These are phyloP conservation scores for Arctium minus DNA, from an alignment of 129 eudicot genomes.

Conservation along the genomic window DNA sequence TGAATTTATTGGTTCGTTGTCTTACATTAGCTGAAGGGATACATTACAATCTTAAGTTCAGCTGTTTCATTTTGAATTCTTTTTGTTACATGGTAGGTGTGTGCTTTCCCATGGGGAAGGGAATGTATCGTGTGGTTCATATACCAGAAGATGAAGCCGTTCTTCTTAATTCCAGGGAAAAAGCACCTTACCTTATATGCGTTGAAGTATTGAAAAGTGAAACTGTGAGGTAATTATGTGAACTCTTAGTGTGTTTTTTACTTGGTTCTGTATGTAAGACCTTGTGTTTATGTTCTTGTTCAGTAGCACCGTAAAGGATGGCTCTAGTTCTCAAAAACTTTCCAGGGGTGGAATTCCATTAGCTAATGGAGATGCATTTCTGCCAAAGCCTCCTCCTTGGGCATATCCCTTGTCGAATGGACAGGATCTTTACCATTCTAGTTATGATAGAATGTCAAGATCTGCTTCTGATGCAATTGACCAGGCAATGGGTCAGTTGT, in stretches of 20 bases:
- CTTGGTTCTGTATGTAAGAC: constrained; percentile 6
- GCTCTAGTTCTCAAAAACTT: constrained; percentile 63
- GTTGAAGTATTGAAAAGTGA: constrained; percentile 92
- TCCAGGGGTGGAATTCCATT: constrained; percentile 93
- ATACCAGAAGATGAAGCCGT: constrained; percentile 99
- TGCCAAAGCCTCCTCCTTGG: constrained; percentile 99
- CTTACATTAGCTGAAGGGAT: constrained; percentile 1
- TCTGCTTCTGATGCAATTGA: constrained; percentile 97
- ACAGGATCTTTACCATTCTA: constrained; percentile 62
- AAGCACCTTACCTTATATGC: constrained; percentile 93
- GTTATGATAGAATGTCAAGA: constrained; percentile 87
- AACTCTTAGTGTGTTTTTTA: neutral
- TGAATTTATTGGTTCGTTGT: constrained; percentile 12
- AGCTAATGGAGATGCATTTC: constrained; percentile 92
- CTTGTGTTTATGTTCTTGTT: constrained; percentile 1
- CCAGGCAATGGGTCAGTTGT: constrained; percentile 88
- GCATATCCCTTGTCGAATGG: constrained; percentile 86
- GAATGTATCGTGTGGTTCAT: constrained; percentile 90
- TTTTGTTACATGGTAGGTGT: constrained; percentile 51
- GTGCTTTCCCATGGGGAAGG: constrained; percentile 95
- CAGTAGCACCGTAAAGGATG: constrained; percentile 64
- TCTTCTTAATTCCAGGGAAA: constrained; percentile 94
- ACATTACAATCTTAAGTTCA: constrained; percentile 2
- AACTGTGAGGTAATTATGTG: constrained; percentile 54
- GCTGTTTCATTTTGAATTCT: neutral